Conservation (phyloP, 2,329 filamentous ascomycete species). For the Pseudogymnoascus sp. region DNA sequence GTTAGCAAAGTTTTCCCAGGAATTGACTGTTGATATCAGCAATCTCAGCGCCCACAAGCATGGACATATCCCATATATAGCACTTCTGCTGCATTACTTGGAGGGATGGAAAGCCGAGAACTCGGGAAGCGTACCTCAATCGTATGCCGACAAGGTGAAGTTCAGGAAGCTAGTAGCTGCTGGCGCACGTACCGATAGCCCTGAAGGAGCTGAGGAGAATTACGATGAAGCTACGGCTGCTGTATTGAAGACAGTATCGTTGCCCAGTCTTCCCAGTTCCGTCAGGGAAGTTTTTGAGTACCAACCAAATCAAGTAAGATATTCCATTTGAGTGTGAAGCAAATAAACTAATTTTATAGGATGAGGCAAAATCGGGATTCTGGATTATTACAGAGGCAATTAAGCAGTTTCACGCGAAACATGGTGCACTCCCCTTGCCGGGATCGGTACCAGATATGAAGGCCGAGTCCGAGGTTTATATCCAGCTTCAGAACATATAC, state of each 20-base stretch:
- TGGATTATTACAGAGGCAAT: constrained; percentile 85
- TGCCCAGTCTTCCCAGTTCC: constrained; percentile 58
- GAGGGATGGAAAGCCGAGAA: constrained; percentile 70
- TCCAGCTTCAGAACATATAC: constrained; percentile 86
- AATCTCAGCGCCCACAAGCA: constrained; percentile 70
- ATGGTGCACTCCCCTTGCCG: constrained; percentile 71
- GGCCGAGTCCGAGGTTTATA: constrained; percentile 81
- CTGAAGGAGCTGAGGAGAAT: constrained; percentile 91
- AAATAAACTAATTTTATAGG: constrained; percentile 22
- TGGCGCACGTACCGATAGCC: constrained; percentile 60
- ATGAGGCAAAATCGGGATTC: constrained; percentile 56
- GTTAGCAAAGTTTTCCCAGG: constrained; percentile 57
- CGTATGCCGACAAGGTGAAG: constrained; percentile 77
- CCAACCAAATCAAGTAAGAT: constrained; percentile 42
- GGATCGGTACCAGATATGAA: constrained; percentile 97
- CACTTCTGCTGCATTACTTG: constrained; percentile 75
- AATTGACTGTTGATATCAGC: constrained; percentile 63
- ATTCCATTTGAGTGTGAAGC: not conserved
- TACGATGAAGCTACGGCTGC: constrained; percentile 86
- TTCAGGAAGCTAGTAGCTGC: constrained; percentile 67
- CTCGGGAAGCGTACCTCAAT: constrained; percentile 58
- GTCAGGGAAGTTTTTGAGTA: constrained; percentile 75
- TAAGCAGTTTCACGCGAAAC: constrained; percentile 64
- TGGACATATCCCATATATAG: constrained; percentile 82
- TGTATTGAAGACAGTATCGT: constrained; percentile 77